These are phyloP conservation scores for Cryptosporidium baileyi DNA, from an alignment of 169 alveolate species.

Conservation along the genomic window DNA sequence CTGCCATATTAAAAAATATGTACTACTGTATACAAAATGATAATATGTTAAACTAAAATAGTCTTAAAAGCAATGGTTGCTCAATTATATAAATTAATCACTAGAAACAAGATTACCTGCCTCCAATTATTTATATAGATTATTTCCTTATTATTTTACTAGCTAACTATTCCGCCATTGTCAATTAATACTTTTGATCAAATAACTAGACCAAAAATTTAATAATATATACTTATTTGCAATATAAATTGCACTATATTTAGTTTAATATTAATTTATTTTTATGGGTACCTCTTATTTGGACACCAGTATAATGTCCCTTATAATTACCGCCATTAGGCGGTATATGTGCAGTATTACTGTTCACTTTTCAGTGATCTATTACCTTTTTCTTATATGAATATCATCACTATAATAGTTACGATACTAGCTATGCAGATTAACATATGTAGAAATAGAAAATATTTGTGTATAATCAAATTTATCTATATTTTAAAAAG, in stretches of 20 bases:
- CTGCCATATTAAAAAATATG: slow-evolving; percentile 48
- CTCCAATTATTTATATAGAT: not conserved
- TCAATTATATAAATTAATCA: not conserved
- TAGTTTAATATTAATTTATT: not conserved
- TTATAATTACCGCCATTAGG: not conserved
- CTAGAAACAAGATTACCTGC: not conserved
- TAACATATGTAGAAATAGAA: too few relatives aligned
- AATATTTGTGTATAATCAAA: too few relatives aligned
- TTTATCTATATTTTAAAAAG: too few relatives aligned
- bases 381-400: too few relatives aligned
- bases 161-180: not conserved
- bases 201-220: not conserved
- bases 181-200: not conserved
- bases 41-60: not conserved
- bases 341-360: slow-evolving; percentile 1
- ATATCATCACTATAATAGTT: too few relatives aligned
- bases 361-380: not conserved
- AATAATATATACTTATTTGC: not conserved
- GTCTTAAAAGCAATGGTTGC: too few relatives aligned
- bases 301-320: slow-evolving; percentile 10
- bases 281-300: not conserved
- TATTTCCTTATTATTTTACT: not conserved
- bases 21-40: not conserved
- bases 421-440: too few relatives aligned
- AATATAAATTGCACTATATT: not conserved